Base-by-base conservation (phyloP, 306 rosid genomes). In the Boehmeria nivea region DNA sequence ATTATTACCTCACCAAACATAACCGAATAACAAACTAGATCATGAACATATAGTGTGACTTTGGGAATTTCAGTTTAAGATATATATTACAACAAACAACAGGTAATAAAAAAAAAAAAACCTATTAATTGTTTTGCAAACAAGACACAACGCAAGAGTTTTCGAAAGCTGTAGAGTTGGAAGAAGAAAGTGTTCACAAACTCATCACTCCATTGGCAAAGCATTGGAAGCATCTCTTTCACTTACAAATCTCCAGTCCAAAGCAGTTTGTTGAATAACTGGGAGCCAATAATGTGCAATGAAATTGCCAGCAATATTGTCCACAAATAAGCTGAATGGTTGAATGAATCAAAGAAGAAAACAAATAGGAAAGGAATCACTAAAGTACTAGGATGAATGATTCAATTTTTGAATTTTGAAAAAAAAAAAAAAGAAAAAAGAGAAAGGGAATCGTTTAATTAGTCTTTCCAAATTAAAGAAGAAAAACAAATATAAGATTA, bases 271-370 rank as follows among this genome's bases (percentile, higher is more conserved):
- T 70, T 75, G 69, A 12, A 75, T 0, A 13, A 47, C 15, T 20
- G 63, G 71, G 8, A 70, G 52, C 93, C 83, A 84, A 15, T n/a
- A n/a, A n/a, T 36, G 70, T 6, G 76, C 76, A 16, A 84, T 1
- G 49, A 31, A 27, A 26, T 50, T 31, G 12, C 64, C 75, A 1
- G 63, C 78, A 58, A 82, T 76, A n/a, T n/a, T n/a, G 44, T 79
- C 84, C 3, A 75, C 75, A 1, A 74, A n/a, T n/a, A n/a, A n/a
- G n/a, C n/a, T n/a, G n/a, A n/a, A n/a, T n/a, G n/a, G n/a, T n/a
- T n/a, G n/a, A n/a, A 33, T 33, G 11, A 33, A 33, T 33, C 38
- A 33, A 33, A 33, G 5, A 11, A 4, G 38, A 33, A 33, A 33
- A 33, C 38, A 33, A 33, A 33, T 4, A 11, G 11, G 11, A 33